phyloP scores from a whole-genome alignment of 2,329 filamentous ascomycete species.

The Helminthosporium solani region DNA sequence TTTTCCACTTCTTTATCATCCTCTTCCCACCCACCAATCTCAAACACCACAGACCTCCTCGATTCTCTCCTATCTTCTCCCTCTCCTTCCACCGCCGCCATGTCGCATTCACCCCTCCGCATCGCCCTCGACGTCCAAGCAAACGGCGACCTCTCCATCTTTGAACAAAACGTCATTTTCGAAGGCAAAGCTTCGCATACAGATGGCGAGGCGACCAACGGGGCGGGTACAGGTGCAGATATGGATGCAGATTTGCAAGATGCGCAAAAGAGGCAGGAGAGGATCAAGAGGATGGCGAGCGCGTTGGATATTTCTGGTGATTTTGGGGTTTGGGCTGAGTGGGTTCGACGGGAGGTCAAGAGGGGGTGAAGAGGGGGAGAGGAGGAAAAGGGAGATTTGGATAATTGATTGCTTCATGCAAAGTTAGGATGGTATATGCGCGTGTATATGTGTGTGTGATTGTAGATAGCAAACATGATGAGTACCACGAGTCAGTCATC shows the following conservation, averaged over 20 bases:
- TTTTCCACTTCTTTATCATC: conserved; percentile 12
- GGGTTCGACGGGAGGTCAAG: conserved; percentile 38
- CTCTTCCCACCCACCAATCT: conserved; percentile 18
- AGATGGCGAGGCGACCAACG: too few species aligned
- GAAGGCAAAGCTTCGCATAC: conserved; percentile 10
- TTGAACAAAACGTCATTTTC: conserved; percentile 57
- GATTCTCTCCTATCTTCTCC: conserved; percentile 4
- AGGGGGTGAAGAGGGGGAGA: background rate
- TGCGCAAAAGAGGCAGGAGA: conserved; percentile 22
- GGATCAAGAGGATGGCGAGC: conserved; percentile 41
- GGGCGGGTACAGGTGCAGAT: background rate
- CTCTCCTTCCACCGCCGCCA: background rate
- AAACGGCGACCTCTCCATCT: conserved; percentile 60
- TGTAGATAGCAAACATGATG: too few species aligned
- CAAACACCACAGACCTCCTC: conserved; percentile 12
- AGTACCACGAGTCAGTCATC: too few species aligned
- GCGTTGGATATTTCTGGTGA: conserved; percentile 52
- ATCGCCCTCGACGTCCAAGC: conserved; percentile 60
- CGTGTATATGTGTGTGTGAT: too few species aligned
- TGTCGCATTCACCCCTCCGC: conserved; percentile 41
- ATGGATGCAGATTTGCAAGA: conserved; percentile 21
- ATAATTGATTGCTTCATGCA: too few species aligned
- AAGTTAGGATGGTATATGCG: too few species aligned
- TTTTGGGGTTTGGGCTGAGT: conserved; percentile 55
- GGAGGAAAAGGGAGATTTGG: background rate